These are phyloP conservation scores for Trypanosoma conorhini DNA, from an alignment of 208 protist species.

Conservation along the genomic window DNA sequence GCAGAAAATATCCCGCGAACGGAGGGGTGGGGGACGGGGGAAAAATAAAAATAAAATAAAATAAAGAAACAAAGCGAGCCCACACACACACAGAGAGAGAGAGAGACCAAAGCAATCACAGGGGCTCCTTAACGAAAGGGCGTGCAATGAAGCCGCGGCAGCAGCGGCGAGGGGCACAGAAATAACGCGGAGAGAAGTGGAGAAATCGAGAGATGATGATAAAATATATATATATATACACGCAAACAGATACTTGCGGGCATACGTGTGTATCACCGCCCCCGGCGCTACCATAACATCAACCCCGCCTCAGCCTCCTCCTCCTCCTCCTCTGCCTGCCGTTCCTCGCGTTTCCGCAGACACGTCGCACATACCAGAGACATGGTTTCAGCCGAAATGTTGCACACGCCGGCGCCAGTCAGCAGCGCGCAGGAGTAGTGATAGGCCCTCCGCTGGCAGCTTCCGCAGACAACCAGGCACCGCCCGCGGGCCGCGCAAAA, in stretches of 20 bases:
- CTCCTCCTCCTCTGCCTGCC: neutral
- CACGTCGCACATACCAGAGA: constrained; percentile 20
- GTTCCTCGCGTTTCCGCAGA: neutral
- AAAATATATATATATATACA: too few species aligned
- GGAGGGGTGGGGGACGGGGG: neutral
- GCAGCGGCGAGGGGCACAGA: neutral
- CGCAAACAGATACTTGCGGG: neutral
- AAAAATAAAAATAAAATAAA: constrained; percentile 2
- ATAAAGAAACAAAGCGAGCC: neutral
- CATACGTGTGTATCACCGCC: neutral
- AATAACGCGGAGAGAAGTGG: too few species aligned
- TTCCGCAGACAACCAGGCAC: constrained; percentile 19
- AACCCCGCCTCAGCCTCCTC: neutral
- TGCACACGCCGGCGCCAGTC: constrained; percentile 52
- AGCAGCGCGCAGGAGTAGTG: constrained; percentile 80
- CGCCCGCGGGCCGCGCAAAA: constrained; percentile 10
- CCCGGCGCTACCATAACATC: neutral
- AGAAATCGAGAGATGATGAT: constrained; percentile 1
- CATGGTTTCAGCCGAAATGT: constrained; percentile 26
- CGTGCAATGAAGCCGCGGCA: neutral
- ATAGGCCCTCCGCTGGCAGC: constrained; percentile 28
- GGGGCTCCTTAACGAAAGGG: too few species aligned
- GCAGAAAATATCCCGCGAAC: neutral
- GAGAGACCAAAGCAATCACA: neutral
- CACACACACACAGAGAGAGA: neutral